phyloP scores from a whole-genome alignment of 805 yeast genomes.

The Wickerhamomyces ciferrii region DNA sequence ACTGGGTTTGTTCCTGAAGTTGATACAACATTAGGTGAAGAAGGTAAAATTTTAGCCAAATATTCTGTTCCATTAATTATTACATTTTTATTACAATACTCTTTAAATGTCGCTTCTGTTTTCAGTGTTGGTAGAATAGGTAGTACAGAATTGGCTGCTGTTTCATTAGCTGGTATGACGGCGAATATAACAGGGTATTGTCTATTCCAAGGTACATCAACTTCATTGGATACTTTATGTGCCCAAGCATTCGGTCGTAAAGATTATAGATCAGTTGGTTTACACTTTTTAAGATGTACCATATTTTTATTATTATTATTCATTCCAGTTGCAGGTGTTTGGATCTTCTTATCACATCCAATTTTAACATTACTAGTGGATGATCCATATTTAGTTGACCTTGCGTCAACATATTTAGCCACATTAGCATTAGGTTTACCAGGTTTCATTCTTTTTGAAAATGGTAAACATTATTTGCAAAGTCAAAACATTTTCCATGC shows the following conservation, averaged over 20 bases:
- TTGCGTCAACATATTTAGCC: conserved; percentile 56
- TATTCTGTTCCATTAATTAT: conserved; percentile 59
- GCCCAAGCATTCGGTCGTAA: conserved; percentile 75
- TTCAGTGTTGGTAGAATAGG: conserved; percentile 76
- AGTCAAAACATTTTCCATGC: conserved; percentile 80
- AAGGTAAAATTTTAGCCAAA: conserved; percentile 32
- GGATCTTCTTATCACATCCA: conserved; percentile 53
- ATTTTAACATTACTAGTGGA: conserved; percentile 40
- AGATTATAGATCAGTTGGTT: conserved; percentile 60
- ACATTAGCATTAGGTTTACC: conserved; percentile 63
- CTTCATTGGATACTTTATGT: conserved; percentile 72
- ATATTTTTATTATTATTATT: conserved; percentile 48
- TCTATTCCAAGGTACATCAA: conserved; percentile 72
- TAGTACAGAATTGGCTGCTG: conserved; percentile 67
- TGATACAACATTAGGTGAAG: conserved; percentile 30
- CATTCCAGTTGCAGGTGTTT: conserved; percentile 51
- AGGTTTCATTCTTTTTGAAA: conserved; percentile 65
- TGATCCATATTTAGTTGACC: conserved; percentile 36
- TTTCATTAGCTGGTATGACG: conserved; percentile 71
- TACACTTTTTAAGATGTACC: conserved; percentile 64
- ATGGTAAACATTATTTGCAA: conserved; percentile 68
- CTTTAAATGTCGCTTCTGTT: conserved; percentile 70
- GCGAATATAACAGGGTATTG: conserved; percentile 75
- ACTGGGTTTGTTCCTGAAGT: conserved; percentile 19
- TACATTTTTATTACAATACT: conserved; percentile 67